Base-by-base conservation (phyloP, 1,284 basidiomycete species). In the Ceraceosorus guamensis region DNA sequence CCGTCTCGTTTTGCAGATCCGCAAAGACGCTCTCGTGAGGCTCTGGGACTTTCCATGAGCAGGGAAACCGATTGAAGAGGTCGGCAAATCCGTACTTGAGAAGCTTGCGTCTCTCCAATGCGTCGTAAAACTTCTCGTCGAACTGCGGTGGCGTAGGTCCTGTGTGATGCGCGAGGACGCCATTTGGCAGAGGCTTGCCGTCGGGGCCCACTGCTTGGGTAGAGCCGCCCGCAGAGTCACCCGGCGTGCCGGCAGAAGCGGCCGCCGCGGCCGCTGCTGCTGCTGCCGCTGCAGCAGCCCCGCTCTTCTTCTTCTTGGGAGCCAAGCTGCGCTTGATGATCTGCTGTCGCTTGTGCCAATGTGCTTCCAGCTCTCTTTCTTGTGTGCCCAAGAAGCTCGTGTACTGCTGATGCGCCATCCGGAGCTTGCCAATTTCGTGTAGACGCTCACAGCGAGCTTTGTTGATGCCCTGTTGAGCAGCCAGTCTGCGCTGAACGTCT, bases 401-500 rank as follows among this genome's bases (percentile, higher is more conserved):
- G 48, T 68, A 68, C 49, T 72, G 67, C 72, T 90, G 88, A 75
- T 89, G 89, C 3, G 86, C 91, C 48, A 97, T 82, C 16, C 91
- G 83, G 66, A 90, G 87, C 62, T 85, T 84, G n/a, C 90, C 90
- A 59, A 91, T 83, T 16, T 81, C 80, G 18, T 82, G 82, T 1
- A 97, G 81, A 0, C 87, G 85, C 30, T 78, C 78, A 71, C 87
- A 88, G 30, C 92, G 87, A 10, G 83, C 82, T 68, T 89, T 89
- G 79, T 97, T 97, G 58, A 84, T 81, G 6, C 84, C 82, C 1
- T 87, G 81, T 54, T 95, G 88, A 5, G 79, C 80, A 5, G 86
- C 83, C 3, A 97, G 81, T 63, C 88, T 84, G n/a, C 82, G 80
- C 76, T 97, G 92, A 33, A 89, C 88, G 58, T 88, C 85, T 1